Conservation (phyloP, 768 basidiomycete species). For the Lentinula lateritia region DNA sequence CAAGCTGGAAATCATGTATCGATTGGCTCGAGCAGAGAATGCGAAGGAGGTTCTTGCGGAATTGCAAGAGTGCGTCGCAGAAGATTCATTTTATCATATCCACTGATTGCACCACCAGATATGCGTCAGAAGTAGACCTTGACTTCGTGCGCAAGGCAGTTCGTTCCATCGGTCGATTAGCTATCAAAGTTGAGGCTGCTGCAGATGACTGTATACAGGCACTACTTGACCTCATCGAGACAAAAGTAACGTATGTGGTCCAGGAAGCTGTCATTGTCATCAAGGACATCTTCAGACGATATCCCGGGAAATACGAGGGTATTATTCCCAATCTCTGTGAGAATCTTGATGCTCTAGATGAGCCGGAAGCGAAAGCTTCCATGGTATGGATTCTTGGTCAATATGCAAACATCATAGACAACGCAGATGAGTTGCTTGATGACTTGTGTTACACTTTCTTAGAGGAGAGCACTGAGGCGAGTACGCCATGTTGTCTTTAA, state of each 20-base stretch:
- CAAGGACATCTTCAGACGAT: slow-evolving; percentile 96
- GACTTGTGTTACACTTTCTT: slow-evolving; percentile 84
- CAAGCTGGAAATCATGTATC: slow-evolving; percentile 98
- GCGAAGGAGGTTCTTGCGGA: slow-evolving; percentile 90
- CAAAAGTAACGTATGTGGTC: slow-evolving; percentile 92
- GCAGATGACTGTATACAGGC: slow-evolving; percentile 88
- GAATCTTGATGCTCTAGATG: slow-evolving; percentile 86
- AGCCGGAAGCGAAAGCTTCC: slow-evolving; percentile 93
- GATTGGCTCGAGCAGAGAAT: slow-evolving; percentile 92
- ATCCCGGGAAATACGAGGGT: slow-evolving; percentile 95
- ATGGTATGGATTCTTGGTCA: slow-evolving; percentile 99
- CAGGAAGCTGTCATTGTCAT: slow-evolving; percentile 97
- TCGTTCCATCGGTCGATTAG: slow-evolving; percentile 93
- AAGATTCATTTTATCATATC: background rate
- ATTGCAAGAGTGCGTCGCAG: slow-evolving; percentile 69
- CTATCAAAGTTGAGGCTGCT: slow-evolving; percentile 90
- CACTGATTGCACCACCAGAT: slow-evolving; percentile 47
- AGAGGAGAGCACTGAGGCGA: slow-evolving; percentile 90
- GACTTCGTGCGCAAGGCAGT: slow-evolving; percentile 99
- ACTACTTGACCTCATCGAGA: slow-evolving; percentile 81
- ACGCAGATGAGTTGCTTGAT: slow-evolving; percentile 92
- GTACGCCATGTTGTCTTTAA: slow-evolving; percentile 13
- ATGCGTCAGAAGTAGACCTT: slow-evolving; percentile 96
- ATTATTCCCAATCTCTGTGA: slow-evolving; percentile 93
- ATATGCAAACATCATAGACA: slow-evolving; percentile 92